Percentiles rank a stretch among this genome's conserved stretches.
Conservation (phyloP, 176 grass and related monocot genomes). For the Zoysia japonica region DNA sequence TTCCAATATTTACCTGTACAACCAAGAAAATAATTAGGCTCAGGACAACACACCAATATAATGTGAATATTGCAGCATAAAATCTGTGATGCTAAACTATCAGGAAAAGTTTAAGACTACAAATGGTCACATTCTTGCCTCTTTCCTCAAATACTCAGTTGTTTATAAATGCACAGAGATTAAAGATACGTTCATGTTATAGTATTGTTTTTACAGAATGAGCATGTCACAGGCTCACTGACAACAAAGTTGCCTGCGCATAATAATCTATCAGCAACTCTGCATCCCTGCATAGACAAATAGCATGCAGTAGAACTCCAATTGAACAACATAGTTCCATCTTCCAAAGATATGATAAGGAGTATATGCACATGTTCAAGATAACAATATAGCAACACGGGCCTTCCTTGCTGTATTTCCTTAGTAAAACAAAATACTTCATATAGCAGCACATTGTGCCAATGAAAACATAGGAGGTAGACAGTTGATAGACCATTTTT, state of each 20-base stretch:
- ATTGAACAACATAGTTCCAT: not conserved
- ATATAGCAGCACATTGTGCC: no score
- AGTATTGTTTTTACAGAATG: not conserved
- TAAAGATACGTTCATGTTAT: not conserved
- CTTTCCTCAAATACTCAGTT: constrained; percentile 4
- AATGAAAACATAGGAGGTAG: no score
- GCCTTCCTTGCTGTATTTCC: not conserved
- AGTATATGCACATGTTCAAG: not conserved
- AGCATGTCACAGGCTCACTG: not conserved
- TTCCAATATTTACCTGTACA: constrained; percentile 88
- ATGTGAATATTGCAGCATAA: not conserved
- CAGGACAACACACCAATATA: not conserved
- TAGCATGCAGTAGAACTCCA: constrained; percentile 3
- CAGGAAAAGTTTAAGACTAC: not conserved
- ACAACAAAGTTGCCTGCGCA: not conserved
- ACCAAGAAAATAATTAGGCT: not conserved
- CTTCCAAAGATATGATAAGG: constrained; percentile 9
- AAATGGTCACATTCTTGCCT: not conserved
- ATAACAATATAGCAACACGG: not conserved
- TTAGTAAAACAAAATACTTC: no score
- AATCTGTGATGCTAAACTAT: not conserved
- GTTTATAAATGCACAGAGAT: not conserved
- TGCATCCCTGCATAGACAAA: not conserved
- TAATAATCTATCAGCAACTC: not conserved
- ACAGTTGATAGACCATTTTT: no score